phyloP scores from a whole-genome alignment of 1,284 basidiomycete species.

The Leccinum pallidistipes region DNA sequence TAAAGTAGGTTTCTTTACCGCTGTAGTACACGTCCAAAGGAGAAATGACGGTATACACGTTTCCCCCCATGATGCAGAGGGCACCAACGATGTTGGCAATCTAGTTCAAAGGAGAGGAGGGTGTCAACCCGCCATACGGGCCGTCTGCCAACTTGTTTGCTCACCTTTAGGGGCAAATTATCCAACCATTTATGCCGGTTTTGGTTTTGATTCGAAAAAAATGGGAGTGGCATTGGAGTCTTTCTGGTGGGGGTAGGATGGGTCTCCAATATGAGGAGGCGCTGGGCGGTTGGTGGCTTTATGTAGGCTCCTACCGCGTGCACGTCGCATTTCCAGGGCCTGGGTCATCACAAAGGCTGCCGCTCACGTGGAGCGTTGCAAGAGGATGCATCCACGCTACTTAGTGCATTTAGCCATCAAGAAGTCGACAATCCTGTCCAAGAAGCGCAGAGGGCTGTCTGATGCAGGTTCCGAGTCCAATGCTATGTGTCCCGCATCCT shows the following conservation, averaged over 20 bases:
- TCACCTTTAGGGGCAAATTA: slow-evolving; percentile 32
- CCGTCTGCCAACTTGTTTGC: background rate
- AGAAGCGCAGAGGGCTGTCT: slow-evolving; percentile 4
- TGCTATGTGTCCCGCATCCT: slow-evolving; percentile 11
- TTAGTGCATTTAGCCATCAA: background rate
- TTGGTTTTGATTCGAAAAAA: slow-evolving; percentile 20
- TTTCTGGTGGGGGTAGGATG: slow-evolving; percentile 11
- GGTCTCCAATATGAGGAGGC: slow-evolving; percentile 13
- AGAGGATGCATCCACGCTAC: background rate
- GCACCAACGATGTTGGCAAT: slow-evolving; percentile 80
- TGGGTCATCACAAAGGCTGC: slow-evolving; percentile 17
- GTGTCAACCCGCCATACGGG: slow-evolving; percentile 8
- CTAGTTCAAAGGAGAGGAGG: slow-evolving; percentile 34
- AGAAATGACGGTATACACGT: slow-evolving; percentile 81
- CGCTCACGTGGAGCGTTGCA: slow-evolving; percentile 18
- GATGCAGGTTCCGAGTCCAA: background rate
- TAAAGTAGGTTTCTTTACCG: slow-evolving; percentile 87
- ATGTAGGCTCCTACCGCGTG: slow-evolving; percentile 32
- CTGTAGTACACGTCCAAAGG: slow-evolving; percentile 66
- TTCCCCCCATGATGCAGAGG: slow-evolving; percentile 79
- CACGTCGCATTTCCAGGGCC: slow-evolving; percentile 28
- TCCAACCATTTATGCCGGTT: slow-evolving; percentile 25
- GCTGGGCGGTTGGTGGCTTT: slow-evolving; percentile 19
- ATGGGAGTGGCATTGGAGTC: slow-evolving; percentile 25
- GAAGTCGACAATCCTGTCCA: slow-evolving; percentile 1